Evolutionary conservation across 2,329 filamentous ascomycete species (phyloP).

Genomic region (Fusarium sp.): DNA sequence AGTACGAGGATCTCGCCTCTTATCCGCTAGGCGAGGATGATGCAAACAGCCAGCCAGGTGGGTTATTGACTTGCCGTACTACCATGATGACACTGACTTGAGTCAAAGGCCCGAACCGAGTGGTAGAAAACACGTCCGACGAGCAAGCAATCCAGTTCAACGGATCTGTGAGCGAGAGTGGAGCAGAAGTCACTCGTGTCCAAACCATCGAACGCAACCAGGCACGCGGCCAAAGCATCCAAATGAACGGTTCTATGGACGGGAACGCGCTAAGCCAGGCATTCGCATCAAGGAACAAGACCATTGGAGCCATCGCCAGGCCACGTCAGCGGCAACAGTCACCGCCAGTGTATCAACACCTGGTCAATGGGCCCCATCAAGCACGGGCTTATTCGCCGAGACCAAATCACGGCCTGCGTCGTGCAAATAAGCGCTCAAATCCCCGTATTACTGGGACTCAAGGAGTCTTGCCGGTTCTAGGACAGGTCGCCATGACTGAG

Average conservation of each 20-base stretch:
- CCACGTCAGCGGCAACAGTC: no score
- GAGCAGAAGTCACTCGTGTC: not conserved
- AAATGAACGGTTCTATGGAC: not conserved
- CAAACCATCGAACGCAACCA: not conserved
- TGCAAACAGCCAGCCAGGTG: not conserved
- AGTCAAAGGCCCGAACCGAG: not conserved
- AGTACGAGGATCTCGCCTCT: conserved; percentile 2
- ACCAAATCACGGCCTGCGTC: no score
- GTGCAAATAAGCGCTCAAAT: no score
- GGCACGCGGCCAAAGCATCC: not conserved
- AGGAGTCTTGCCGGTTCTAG: no score
- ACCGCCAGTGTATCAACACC: no score
- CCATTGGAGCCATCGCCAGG: no score
- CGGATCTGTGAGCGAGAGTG: not conserved
- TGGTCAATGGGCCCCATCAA: no score
- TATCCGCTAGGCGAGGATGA: not conserved
- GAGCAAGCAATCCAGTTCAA: not conserved
- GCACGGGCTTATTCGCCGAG: no score
- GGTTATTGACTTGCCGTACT: not conserved
- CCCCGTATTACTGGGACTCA: no score
- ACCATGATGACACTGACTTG: no score
- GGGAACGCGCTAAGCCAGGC: not conserved
- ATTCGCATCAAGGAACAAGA: not conserved
- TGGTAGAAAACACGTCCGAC: not conserved
- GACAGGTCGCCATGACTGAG: no score